A percentile compares a stretch with the other conserved stretches of the same genome.
Conservation (phyloP, 2,329 filamentous ascomycete species). For the Camptophora hylomeconis region DNA sequence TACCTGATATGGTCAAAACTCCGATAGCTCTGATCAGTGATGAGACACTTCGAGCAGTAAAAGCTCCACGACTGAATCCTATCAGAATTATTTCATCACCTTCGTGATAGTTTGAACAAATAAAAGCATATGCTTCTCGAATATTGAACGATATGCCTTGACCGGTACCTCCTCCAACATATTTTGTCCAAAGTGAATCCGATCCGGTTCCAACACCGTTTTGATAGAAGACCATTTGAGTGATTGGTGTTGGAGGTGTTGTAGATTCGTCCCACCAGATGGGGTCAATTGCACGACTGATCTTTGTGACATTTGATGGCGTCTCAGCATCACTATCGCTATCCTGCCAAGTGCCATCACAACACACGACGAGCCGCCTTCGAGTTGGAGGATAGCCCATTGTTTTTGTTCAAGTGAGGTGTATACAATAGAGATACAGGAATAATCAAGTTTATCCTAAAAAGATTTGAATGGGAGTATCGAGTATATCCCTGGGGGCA, state of each 20-base stretch:
- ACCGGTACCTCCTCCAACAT: conserved; percentile 18
- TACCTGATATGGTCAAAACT: conserved; percentile 18
- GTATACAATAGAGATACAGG: too few relatives aligned
- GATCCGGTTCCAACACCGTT: conserved; percentile 22
- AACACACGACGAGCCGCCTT: conserved; percentile 23
- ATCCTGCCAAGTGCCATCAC: conserved; percentile 22
- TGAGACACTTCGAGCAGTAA: conserved; percentile 25
- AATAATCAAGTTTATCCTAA: too few relatives aligned
- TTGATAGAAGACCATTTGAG: conserved; percentile 23
- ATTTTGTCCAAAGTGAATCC: conserved; percentile 15
- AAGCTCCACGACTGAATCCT: conserved; percentile 26
- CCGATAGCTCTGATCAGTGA: conserved; percentile 23
- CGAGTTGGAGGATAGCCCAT: conserved; percentile 1
- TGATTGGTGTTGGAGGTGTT: conserved; percentile 12
- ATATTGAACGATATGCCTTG: conserved; percentile 17
- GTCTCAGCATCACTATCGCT: conserved; percentile 2
- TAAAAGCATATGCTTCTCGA: conserved; percentile 20
- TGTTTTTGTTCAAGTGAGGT: neutral
- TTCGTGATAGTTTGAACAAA: conserved; percentile 23
- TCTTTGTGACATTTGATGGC: conserved; percentile 22
- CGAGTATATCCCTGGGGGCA: too few relatives aligned
- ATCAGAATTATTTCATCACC: conserved; percentile 26
- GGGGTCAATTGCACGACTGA: conserved; percentile 20
- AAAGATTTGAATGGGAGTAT: too few relatives aligned
- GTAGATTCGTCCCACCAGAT: conserved; percentile 16